Base-by-base conservation (phyloP, 495 filamentous ascomycete species). In the Tuber aestivum region DNA sequence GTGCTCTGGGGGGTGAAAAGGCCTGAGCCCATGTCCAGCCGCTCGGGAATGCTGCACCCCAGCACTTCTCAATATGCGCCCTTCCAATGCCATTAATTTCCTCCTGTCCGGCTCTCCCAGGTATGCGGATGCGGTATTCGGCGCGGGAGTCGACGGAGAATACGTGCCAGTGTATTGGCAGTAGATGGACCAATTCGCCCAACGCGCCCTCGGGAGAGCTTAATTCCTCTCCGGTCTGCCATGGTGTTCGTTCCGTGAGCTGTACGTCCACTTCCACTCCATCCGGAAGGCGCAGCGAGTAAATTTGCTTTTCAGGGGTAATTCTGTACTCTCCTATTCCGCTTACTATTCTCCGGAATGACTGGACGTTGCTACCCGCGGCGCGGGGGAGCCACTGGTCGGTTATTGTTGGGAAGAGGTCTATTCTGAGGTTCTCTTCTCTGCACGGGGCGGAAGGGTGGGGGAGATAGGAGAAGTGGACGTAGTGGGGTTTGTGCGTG, bases 121-220 rank as follows among this genome's bases (percentile, higher is more conserved):
- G 23, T 2, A 73, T 72, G 16, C 40, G 71, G 23, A 83, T 68
- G 23, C 27, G 75, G 77, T 84, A 86, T 21, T 77, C 76, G n/a
- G 83, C 83, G 1, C 78, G 42, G 35, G 85, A 85, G 32, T 69
- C 80, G n/a, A 85, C 79, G 2, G 83, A 84, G n/a, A 86, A 83
- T 18, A 87, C 86, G 70, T 86, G 84, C 86, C 86, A 87, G 72
- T 87, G 86, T 12, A 87, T 73, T 37, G 86, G 86, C 8, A 87
- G 79, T 1, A 87, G 76, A 27, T 81, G 73, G 3, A 82, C 81
- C 0, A 87, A 79, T n/a, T 74, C 83, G 73, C 56, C 80, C 76
- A 74, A 84, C 78, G 45, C 61, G 21, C 78, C 79, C n/a, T 83
- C 80, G 16, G 83, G 83, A 45, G 81, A 79, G 16, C 77, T 80